Evolutionary conservation across 2,329 filamentous ascomycete species (phyloP).

Genomic region (Rhynchosporium secalis): DNA sequence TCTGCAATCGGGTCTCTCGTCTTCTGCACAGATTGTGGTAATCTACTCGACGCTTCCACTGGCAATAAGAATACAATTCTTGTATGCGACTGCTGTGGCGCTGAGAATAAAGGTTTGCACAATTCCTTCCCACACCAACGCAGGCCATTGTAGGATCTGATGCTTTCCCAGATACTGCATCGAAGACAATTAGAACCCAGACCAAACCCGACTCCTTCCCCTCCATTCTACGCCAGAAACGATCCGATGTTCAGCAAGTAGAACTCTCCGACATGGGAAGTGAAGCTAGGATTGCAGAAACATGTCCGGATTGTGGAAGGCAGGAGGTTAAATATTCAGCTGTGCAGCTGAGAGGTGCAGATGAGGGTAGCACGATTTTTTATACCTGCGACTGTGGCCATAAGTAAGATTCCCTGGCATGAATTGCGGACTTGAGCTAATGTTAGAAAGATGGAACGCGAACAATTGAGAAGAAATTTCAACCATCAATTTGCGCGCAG

Average conservation of each 20-base stretch:
- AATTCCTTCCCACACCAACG: not conserved
- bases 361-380: constrained; percentile 92
- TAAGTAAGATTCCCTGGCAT: constrained; percentile 56
- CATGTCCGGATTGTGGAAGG: constrained; percentile 78
- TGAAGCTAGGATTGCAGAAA: constrained; percentile 66
- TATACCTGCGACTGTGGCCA: constrained; percentile 85
- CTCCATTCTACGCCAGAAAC: constrained; percentile 81
- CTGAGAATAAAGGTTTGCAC: constrained; percentile 73
- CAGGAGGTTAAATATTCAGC: constrained; percentile 83
- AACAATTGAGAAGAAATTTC: constrained; percentile 40
- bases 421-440: not conserved
- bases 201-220: constrained; percentile 93
- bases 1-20: constrained; percentile 86
- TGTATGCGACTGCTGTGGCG: constrained; percentile 82
- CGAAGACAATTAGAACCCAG: constrained; percentile 74
- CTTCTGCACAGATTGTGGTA: constrained; percentile 92
- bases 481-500: too few relatives aligned
- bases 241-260: constrained; percentile 80
- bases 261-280: constrained; percentile 75
- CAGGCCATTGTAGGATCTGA: constrained; percentile 1
- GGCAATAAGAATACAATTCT: constrained; percentile 75
- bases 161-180: constrained; percentile 59
- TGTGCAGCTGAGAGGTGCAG: constrained; percentile 84
- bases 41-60: constrained; percentile 78
- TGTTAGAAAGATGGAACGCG: constrained; percentile 38